Evolutionary conservation across 306 rosid genomes (phyloP).

Genomic region (Coriaria nepalensis): DNA sequence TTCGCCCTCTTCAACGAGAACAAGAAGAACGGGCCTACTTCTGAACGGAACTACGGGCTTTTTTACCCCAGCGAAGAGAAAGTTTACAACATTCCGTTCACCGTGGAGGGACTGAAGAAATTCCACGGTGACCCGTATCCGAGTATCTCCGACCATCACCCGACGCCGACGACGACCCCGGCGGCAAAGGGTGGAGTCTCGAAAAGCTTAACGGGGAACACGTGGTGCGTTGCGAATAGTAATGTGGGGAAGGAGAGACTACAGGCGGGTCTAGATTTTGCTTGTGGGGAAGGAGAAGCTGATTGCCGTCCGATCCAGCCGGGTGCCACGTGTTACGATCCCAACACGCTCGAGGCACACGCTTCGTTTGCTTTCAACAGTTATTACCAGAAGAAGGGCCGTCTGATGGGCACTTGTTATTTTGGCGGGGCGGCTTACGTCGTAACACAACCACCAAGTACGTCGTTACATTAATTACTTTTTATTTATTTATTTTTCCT

Average conservation of each 20-base stretch:
- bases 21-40: slow-evolving; percentile 59
- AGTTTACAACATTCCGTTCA: slow-evolving; percentile 66
- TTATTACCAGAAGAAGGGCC: slow-evolving; percentile 68
- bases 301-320: slow-evolving; percentile 78
- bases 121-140: slow-evolving; percentile 30
- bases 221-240: slow-evolving; percentile 94
- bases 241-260: slow-evolving; percentile 44
- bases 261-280: slow-evolving; percentile 66
- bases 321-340: slow-evolving; percentile 63
- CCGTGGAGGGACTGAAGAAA: slow-evolving; percentile 34
- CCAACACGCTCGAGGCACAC: slow-evolving; percentile 59
- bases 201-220: slow-evolving; percentile 48
- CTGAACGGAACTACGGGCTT: slow-evolving; percentile 80
- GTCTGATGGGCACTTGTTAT: slow-evolving; percentile 68
- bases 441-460: slow-evolving; percentile 89
- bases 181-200: slow-evolving; percentile 39
- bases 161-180: slow-evolving; percentile 10
- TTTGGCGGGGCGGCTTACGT: slow-evolving; percentile 88
- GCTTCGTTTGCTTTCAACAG: slow-evolving; percentile 88
- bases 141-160: slow-evolving; percentile 9
- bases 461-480: slow-evolving; percentile 17
- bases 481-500: neutral
- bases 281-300: slow-evolving; percentile 94
- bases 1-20: slow-evolving; percentile 91
- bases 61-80: slow-evolving; percentile 55